Evolutionary conservation across 176 grass and related monocot genomes (phyloP), one percentile per base, ranked within the genome.

Genomic region (Themeda triandra): DNA sequence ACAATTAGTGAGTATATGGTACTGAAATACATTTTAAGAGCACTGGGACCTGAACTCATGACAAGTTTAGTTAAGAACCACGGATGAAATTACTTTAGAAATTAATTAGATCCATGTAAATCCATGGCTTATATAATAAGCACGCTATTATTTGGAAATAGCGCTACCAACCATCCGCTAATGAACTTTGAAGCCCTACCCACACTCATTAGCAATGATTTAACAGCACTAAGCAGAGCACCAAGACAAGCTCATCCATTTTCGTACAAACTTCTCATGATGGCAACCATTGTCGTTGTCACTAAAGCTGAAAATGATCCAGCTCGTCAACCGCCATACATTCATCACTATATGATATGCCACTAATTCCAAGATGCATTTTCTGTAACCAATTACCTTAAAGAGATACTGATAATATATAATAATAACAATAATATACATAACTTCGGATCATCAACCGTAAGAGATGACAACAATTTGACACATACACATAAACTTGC

Each of bases 121-220:
- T 46, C 4, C 46, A 48, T 18, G 46, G 46, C 46, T 18, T 18
- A 15, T 18, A 53, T 23, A 21, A 21, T 49, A 53, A 53, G 51
- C 51, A 54, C 2, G 7, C 6, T 23, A 54, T 51, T 54, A 9
- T 23, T 54, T 23, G 51, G 15, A 53, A 54, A 54, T 2, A 3
- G 8, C 1, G 51, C 51, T 23, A 56, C 53, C 53, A 23, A 54
- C 51, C 54, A 59, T 24, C 39, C 12, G 21, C 65, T 54, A 37
- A 58, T 67, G 23, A 76, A 67, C 86, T 82, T 44, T 32, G 32
- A 45, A 19, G 53, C 29, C 30, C 82, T 77, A 45, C 42, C 54
- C 14, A 69, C 56, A 85, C 82, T 80, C 48, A 85, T 85, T 15
- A 71, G 65, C 29, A 82, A 90, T 82, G 78, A 86, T 82, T 89